These are phyloP conservation scores for Leishmania aethiopica DNA, from an alignment of 208 protist genomes.

Conservation along the genomic window DNA sequence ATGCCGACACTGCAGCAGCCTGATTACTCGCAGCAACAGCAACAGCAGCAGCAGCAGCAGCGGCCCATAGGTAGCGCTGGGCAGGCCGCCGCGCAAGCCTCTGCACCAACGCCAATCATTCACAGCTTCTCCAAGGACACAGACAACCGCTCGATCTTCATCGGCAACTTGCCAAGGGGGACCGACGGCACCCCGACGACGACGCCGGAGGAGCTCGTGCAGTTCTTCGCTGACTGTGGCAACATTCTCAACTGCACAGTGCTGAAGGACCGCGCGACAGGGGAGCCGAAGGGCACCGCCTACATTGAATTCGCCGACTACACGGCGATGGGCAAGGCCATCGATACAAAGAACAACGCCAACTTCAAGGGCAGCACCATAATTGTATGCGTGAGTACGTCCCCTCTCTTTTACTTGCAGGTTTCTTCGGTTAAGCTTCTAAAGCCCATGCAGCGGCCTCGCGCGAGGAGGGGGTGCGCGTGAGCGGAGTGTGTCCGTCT, in stretches of 20 bases:
- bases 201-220: constrained; percentile 78
- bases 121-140: constrained; percentile 82
- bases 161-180: constrained; percentile 78
- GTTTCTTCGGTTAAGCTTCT: background rate
- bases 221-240: constrained; percentile 85
- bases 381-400: constrained; percentile 82
- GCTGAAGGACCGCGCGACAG: constrained; percentile 74
- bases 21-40: constrained; percentile 20
- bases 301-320: constrained; percentile 87
- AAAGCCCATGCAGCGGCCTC: background rate
- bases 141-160: constrained; percentile 86
- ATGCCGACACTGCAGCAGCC: constrained; percentile 17
- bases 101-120: constrained; percentile 7
- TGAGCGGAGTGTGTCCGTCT: background rate
- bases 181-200: constrained; percentile 64
- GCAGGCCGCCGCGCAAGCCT: background rate
- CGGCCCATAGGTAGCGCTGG: constrained; percentile 4
- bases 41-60: constrained; percentile 23
- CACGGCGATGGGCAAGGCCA: constrained; percentile 78
- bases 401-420: constrained; percentile 11
- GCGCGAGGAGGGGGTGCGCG: background rate
- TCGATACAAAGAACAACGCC: constrained; percentile 86
- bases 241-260: constrained; percentile 85
- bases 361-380: constrained; percentile 86
- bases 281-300: constrained; percentile 82